Evolutionary conservation across 169 alveolate species (phyloP), one percentile per base, ranked within the genome.

Genomic region (Hammondia hammondi): DNA sequence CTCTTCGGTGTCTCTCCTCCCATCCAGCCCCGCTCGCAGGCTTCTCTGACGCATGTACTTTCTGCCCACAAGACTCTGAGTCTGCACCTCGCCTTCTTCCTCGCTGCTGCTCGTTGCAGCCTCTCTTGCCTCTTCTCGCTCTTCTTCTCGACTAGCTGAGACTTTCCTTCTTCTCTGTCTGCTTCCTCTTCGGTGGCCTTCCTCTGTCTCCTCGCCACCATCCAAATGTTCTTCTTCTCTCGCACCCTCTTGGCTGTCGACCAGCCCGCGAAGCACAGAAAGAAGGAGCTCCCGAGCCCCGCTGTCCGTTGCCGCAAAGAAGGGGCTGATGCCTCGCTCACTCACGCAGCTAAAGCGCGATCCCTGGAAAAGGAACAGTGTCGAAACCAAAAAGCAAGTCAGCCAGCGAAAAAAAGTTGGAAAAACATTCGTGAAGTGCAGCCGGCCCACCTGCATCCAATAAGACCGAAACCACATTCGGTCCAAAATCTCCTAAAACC

Each of bases 31-130:
- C 46, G 87, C 27, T 32, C 32, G 27, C 32, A 77, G 48, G 87
- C 87, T 77, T 77, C 87, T 24, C 48, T 32, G 87, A 29, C 87
- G 87, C 87, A 77, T 77, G 87, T 77, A 77, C 56, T 39, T 77
- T 24, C 87, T 43, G 21, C 87, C 87, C 87, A 77, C 87, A 0
- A 77, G 87, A 24, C 87, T 39, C 48, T 77, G 87, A 56, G 87
- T 77, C 87, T 39, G 87, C 9, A 77, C 46, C 32, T 77, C 87
- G 27, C 87, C 84, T 77, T 77, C 87, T 17, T 77, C 87, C 48
- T 77, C 87, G 87, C 87, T 77, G 87, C 87, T 77, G 77, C 77
- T 67, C 35, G 77, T 10, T 52, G 61, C 61, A 14, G 24, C 61
- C 61, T 52, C 61, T 10, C 4, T 29, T 27, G 12, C 14, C 32